Evolutionary conservation across 176 grass and related monocot genomes (phyloP), one percentile per base, ranked within the genome.

Genomic region (Bolboschoenus planiculmis): DNA sequence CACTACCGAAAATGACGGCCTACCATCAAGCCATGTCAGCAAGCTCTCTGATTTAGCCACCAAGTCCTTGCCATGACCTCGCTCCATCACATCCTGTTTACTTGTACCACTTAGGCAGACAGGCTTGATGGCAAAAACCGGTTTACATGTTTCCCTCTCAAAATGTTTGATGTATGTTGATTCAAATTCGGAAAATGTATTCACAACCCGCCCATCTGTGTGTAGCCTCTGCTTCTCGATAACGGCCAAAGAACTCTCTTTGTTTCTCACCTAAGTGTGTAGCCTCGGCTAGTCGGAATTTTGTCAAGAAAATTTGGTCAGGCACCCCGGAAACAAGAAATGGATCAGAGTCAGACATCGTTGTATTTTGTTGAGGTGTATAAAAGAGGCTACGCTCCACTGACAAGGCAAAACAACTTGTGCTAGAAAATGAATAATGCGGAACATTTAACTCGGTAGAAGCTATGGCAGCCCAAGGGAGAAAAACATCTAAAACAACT

Each of bases 171-270:
- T 54, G 84, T 92, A 92, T 39, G 29, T 53, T 4, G n/a, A 34
- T 78, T 96, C 93, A 5, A 96, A 83, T 58, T 48, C 85, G 2
- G 57, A 80, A 81, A 86, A 96, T 10, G 93, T 84, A 85, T 93
- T 93, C n/a, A 92, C 85, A 14, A 96, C 80, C 90, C 88, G 93
- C 1, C 88, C 87, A 34, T 85, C 76, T 21, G 90, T 96, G n/a
- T 59, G 84, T 63, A 11, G 81, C 75, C 67, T 96, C 88, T 46
- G 61, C 80, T 70, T 87, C 85, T 56, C 85, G 59, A 61, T 79
- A 67, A 35, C 86, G 88, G 62, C 88, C 81, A 65, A 89, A 5
- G 44, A 91, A 89, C 88, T 91, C 88, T 47, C 71, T 75, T 18
- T 62, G 78, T 79, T 85, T 29, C 42, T 74, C 64, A 18, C 84